phyloP scores from a whole-genome alignment of 176 grass and related monocot genomes.

The Ensete glaucum region DNA sequence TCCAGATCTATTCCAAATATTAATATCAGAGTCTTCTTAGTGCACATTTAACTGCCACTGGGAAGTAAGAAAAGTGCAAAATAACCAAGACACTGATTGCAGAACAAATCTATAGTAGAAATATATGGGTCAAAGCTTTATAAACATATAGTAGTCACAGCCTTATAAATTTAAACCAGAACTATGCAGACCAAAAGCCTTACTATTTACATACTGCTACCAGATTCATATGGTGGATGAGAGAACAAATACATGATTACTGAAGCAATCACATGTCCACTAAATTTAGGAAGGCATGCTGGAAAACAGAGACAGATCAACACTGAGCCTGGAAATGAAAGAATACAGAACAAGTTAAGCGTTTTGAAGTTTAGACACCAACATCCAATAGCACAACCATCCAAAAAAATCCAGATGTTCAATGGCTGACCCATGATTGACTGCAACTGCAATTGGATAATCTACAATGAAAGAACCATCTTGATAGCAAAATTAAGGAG shows the following conservation, averaged over 20 bases:
- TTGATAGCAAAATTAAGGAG: no score
- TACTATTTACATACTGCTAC: no score
- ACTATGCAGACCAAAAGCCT: no score
- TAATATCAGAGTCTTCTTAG: slow-evolving; percentile 18
- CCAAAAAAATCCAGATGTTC: not conserved
- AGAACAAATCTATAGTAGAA: no score
- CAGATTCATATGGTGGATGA: not conserved
- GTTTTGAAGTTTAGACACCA: not conserved
- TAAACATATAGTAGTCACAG: no score
- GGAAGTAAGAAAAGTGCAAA: not conserved
- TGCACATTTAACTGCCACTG: not conserved
- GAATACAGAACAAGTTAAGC: not conserved
- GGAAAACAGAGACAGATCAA: not conserved
- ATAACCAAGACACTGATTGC: not conserved
- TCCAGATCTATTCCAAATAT: slow-evolving; percentile 49
- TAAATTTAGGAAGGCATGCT: not conserved
- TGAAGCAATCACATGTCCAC: not conserved
- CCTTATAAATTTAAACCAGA: no score
- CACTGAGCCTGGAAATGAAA: not conserved
- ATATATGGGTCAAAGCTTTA: no score
- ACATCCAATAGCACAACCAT: no score
- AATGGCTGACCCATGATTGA: not conserved
- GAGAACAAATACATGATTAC: not conserved
- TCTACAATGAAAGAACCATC: no score
- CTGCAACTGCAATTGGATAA: not conserved